These are phyloP conservation scores for Leccinum disarticulatum DNA, from an alignment of 768 basidiomycete genomes.

Conservation along the genomic window DNA sequence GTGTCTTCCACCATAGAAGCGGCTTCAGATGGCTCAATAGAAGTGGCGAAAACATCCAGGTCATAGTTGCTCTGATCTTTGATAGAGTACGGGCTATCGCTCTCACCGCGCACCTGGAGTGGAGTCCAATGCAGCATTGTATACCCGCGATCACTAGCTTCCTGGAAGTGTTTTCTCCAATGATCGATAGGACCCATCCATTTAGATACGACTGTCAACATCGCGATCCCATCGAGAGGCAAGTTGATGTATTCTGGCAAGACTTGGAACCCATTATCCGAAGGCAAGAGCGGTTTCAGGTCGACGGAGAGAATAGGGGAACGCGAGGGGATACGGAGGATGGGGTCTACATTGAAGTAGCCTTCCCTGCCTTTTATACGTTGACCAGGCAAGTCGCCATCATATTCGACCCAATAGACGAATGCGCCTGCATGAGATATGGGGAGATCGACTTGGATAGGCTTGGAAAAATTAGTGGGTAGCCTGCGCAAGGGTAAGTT, in stretches of 20 bases:
- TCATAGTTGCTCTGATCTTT: constrained; percentile 85
- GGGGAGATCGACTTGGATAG: constrained; percentile 91
- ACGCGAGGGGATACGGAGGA: constrained; percentile 74
- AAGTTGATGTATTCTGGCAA: constrained; percentile 58
- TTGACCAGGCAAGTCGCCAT: constrained; percentile 52
- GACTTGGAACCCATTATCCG: constrained; percentile 52
- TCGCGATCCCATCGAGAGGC: constrained; percentile 83
- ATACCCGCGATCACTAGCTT: constrained; percentile 88
- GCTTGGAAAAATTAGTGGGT: constrained; percentile 83
- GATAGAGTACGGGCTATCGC: constrained; percentile 92
- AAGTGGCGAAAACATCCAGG: constrained; percentile 58
- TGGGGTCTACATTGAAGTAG: constrained; percentile 95
- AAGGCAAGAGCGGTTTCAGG: constrained; percentile 49
- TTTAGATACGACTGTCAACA: constrained; percentile 91
- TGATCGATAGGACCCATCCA: constrained; percentile 90
- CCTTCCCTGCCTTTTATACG: constrained; percentile 83
- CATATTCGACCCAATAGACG: constrained; percentile 93
- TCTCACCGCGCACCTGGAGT: constrained; percentile 86
- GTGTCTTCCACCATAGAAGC: constrained; percentile 58
- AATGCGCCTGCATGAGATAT: constrained; percentile 98
- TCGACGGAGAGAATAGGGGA: constrained; percentile 66
- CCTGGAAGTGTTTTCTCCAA: constrained; percentile 80
- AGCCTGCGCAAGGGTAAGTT: constrained; percentile 49
- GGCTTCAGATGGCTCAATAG: constrained; percentile 50
- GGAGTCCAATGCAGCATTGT: constrained; percentile 99